phyloP scores from a whole-genome alignment of 345 rosid genomes.

The Brassica nigra region DNA sequence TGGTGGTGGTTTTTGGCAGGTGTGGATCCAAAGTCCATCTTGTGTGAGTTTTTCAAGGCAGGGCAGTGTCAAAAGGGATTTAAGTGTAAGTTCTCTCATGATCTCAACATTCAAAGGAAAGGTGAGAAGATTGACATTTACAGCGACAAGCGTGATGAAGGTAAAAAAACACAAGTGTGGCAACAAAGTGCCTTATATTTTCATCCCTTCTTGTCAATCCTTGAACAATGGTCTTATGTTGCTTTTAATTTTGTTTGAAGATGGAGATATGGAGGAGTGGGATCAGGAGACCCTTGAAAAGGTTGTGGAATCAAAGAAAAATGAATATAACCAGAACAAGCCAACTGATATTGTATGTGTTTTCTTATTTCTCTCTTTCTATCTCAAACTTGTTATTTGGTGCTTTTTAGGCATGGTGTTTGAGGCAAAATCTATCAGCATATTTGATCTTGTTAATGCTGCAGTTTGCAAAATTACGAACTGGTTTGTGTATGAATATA shows the following conservation, averaged over 20 bases:
- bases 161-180: conserved; percentile 34
- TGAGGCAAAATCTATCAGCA: too few species aligned
- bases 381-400: not conserved
- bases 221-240: conserved; percentile 17
- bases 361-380: not conserved
- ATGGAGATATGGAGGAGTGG: conserved; percentile 92
- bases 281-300: conserved; percentile 91
- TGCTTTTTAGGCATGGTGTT: not conserved
- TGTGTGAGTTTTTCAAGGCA: conserved; percentile 84
- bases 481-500: conserved; percentile 1
- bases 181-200: not conserved
- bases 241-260: too few species aligned
- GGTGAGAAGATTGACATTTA: conserved; percentile 92
- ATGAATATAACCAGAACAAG: conserved; percentile 81
- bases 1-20: conserved; percentile 45
- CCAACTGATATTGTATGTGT: conserved; percentile 85
- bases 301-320: conserved; percentile 83
- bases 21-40: conserved; percentile 95
- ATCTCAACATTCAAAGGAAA: conserved; percentile 90
- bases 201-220: not conserved
- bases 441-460: too few species aligned
- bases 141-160: conserved; percentile 86
- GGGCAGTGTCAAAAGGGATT: conserved; percentile 92
- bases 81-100: conserved; percentile 95
- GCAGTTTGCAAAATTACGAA: not conserved